Evolutionary conservation across 495 filamentous ascomycete genomes (phyloP).

Genomic region (Trichoderma gamsii): DNA sequence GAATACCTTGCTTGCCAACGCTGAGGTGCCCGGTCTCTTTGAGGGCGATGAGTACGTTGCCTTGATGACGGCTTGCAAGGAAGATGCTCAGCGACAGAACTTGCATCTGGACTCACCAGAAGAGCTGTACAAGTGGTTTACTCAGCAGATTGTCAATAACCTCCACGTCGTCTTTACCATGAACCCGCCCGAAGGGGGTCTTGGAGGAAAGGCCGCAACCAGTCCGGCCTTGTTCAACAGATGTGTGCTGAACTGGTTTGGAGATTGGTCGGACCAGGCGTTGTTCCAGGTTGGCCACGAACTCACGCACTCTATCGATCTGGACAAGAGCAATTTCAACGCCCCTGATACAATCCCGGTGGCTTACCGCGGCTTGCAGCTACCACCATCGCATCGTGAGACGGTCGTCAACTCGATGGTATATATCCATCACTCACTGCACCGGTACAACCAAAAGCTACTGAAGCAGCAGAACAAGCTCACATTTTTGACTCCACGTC

Average conservation of each 20-base stretch:
- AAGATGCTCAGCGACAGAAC: constrained; percentile 94
- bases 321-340: constrained; percentile 75
- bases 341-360: constrained; percentile 91
- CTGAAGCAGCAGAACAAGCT: constrained; percentile 83
- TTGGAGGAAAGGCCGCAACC: constrained; percentile 93
- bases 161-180: constrained; percentile 99
- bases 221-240: constrained; percentile 97
- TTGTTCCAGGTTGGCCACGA: constrained; percentile 97
- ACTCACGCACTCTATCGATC: constrained; percentile 88
- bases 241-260: constrained; percentile 99
- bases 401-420: constrained; percentile 96
- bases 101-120: constrained; percentile 92
- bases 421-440: constrained; percentile 91
- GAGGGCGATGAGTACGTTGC: constrained; percentile 95
- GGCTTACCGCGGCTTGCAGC: constrained; percentile 74
- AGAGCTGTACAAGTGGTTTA: constrained; percentile 99
- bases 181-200: constrained; percentile 96
- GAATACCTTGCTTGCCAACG: constrained; percentile 97
- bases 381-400: constrained; percentile 86
- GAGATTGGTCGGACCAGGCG: constrained; percentile 98
- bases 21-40: constrained; percentile 95
- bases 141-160: constrained; percentile 97
- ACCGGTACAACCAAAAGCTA: constrained; percentile 80
- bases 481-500: constrained; percentile 90
- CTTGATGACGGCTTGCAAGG: constrained; percentile 96